Conservation (phyloP, 257 asterid species). For the Solanum chmielewskii region DNA sequence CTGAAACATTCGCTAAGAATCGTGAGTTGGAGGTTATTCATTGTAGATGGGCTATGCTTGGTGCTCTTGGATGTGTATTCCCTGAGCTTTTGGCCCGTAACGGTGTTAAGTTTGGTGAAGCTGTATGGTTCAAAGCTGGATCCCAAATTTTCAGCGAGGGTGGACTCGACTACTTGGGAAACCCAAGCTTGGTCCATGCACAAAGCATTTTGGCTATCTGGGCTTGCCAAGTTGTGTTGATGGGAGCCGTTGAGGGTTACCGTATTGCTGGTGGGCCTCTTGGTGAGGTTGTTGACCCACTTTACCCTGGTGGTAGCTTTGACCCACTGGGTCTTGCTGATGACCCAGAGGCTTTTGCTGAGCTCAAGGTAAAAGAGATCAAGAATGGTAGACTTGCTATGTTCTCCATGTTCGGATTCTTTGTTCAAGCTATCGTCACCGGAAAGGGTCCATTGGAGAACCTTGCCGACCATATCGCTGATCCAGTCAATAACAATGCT, state of each 20-base stretch:
- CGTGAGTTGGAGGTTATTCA: conserved; percentile 31
- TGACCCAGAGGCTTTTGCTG: no score
- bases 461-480: conserved; percentile 18
- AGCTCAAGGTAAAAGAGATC: no score
- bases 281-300: no score
- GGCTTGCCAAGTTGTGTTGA: no score
- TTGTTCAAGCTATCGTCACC: conserved; percentile 10
- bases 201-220: no score
- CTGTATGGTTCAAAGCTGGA: conserved; percentile 38
- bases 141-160: conserved; percentile 30
- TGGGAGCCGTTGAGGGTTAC: no score
- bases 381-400: no score
- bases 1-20: conserved; percentile 20
- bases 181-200: no score
- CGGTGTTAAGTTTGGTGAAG: conserved; percentile 32
- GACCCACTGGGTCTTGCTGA: no score
- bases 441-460: conserved; percentile 20
- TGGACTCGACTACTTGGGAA: conserved; percentile 17
- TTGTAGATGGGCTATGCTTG: conserved; percentile 36
- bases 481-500: conserved; percentile 13
- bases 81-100: conserved; percentile 28
- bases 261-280: no score
- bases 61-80: conserved; percentile 34
- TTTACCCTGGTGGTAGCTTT: no score
- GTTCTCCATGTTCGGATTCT: no score